Base-by-base conservation (phyloP, 805 yeast species). In the Debaryomyces prosopidis region DNA sequence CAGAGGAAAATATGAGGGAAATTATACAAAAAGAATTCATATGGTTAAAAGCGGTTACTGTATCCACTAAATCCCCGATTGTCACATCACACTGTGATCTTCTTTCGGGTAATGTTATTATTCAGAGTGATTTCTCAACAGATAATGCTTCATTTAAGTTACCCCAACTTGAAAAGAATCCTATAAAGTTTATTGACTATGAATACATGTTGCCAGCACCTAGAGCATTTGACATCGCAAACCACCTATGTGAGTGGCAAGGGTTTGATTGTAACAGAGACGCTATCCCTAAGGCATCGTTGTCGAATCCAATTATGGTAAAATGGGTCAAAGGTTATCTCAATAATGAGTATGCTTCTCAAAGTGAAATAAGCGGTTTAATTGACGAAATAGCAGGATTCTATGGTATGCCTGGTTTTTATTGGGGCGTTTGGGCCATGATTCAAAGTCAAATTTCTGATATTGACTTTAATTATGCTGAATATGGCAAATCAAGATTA, bases 341-440 rank as follows among this genome's bases (percentile, higher is more conserved):
- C 33, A 64, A 69, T 36, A 55, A 64, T 36, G 49, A 53, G 4
- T 43, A 62, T 30, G 68, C 70, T 2, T 27, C 59, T 10, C 41
- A 45, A 1, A 63, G 59, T 7, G 59, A 68, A 18, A 65, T 84
- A 5, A 72, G 72, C 43, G 50, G 48, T 1, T 63, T 85, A 26
- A 76, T 85, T 16, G 62, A 68, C 10, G 91, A 86, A 58, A 74
- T 87, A 17, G 62, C 69, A 11, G 60, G 74, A 3, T 85, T 78
- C 69, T 87, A 84, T 68, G 94, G 94, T 0, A 65, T 86, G 65
- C 94, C 94, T 0, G 94, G 92, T 0, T 84, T 86, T 56, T 86
- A 84, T 60, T 86, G 94, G 94, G 91, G 92, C 1, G 75, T 87
- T 8, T 86, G 94, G 94, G 81, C 90, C 2, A 84, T 82, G 48